Conservation (phyloP, 1,139 yeast genomes). For the Lodderomyces elongisporus region DNA sequence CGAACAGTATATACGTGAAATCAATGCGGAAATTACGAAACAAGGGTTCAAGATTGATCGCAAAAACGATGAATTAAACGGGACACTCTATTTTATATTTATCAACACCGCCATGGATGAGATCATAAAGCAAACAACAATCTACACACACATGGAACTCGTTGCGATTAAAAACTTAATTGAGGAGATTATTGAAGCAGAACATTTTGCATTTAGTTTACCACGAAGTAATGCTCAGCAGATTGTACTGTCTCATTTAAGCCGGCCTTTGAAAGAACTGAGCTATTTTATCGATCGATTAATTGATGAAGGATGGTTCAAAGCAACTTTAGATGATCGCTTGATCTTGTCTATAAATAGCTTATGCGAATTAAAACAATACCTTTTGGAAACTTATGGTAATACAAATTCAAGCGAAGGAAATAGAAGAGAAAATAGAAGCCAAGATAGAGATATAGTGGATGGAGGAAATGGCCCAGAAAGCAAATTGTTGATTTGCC, state of each 20-base stretch:
- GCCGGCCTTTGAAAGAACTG: conserved; percentile 28
- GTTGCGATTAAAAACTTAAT: conserved; percentile 45
- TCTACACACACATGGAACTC: conserved; percentile 43
- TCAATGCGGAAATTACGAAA: conserved; percentile 33
- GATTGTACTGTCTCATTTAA: conserved; percentile 18
- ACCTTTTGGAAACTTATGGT: conserved; percentile 43
- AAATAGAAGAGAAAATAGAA: too few relatives aligned
- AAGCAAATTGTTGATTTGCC: conserved; percentile 43
- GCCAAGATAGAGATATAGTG: too few relatives aligned
- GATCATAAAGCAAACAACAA: conserved; percentile 37
- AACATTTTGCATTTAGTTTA: conserved; percentile 21
- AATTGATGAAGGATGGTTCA: conserved; percentile 53
- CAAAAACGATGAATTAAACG: conserved; percentile 32
- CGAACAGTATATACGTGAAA: conserved; percentile 27
- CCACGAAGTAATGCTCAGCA: conserved; percentile 28
- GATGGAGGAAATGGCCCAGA: too few relatives aligned
- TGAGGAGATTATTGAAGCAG: conserved; percentile 38
- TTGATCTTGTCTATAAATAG: conserved; percentile 37
- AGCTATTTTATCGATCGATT: conserved; percentile 33
- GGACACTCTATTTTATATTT: conserved; percentile 32
- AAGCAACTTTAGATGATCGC: conserved; percentile 21
- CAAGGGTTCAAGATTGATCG: conserved; percentile 45
- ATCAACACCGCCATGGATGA: conserved; percentile 40
- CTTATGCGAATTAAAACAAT: conserved; percentile 44
- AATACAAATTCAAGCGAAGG: not conserved